phyloP scores from a whole-genome alignment of 371 early-diverging fungal genomes.

The Rhizopus microsporus region DNA sequence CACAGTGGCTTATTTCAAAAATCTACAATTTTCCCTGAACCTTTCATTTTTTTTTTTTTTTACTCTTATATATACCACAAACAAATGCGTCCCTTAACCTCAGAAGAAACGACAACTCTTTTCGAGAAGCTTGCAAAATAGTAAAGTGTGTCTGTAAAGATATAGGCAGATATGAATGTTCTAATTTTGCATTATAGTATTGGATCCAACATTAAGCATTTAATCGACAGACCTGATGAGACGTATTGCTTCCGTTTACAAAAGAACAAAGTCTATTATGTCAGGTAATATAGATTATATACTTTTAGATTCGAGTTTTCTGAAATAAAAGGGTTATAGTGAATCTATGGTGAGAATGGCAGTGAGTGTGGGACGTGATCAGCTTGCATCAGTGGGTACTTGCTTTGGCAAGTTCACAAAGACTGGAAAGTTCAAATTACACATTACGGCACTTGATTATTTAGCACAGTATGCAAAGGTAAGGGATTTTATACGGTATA shows the following conservation, averaged over 20 bases:
- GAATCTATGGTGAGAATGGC: conserved; percentile 90
- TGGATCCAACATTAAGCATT: conserved; percentile 91
- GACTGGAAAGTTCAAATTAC: conserved; percentile 94
- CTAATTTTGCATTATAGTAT: conserved; percentile 57
- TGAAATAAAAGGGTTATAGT: conserved; percentile 38
- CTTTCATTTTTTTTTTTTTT: conserved; percentile 11
- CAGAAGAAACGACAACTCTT: conserved; percentile 93
- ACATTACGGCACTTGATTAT: conserved; percentile 92
- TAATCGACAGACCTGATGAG: conserved; percentile 94
- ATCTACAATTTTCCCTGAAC: background rate
- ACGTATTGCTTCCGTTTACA: conserved; percentile 95
- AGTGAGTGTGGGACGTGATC: conserved; percentile 82
- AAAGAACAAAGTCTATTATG: conserved; percentile 92
- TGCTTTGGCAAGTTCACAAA: conserved; percentile 99
- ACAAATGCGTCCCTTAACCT: conserved; percentile 86
- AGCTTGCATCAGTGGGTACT: conserved; percentile 89
- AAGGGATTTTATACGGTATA: conserved; percentile 3
- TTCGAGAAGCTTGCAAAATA: conserved; percentile 97
- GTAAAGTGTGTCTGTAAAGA: conserved; percentile 48
- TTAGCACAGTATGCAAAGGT: conserved; percentile 95
- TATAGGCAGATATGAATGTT: background rate
- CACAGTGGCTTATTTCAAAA: conserved; percentile 11
- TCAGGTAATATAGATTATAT: conserved; percentile 60
- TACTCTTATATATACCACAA: conserved; percentile 29
- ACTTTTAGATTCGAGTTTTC: background rate